A percentile compares a stretch with the other conserved stretches of the same genome.
phyloP scores from a whole-genome alignment of 2,329 filamentous ascomycete species.

The Neocucurbitaria cava region DNA sequence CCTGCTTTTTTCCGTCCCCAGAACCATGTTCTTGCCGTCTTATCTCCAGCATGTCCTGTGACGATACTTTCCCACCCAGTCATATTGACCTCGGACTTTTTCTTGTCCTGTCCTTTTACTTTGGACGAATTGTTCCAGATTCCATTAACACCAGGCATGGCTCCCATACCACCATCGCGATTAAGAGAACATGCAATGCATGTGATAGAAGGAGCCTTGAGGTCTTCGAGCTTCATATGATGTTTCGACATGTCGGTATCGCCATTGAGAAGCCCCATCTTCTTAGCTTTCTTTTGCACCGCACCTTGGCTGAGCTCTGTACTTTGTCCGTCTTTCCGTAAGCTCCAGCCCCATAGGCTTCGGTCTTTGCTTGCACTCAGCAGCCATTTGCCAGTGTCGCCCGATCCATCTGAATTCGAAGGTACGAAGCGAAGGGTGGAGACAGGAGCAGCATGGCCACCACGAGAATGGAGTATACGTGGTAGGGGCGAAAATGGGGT shows the following conservation, averaged over 20 bases:
- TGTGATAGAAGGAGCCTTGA: slow-evolving; percentile 92
- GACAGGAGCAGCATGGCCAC: slow-evolving; percentile 87
- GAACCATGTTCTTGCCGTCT: slow-evolving; percentile 92
- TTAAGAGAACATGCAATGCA: slow-evolving; percentile 92
- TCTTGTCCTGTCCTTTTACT: slow-evolving; percentile 66
- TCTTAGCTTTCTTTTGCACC: slow-evolving; percentile 87
- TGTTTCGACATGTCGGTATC: slow-evolving; percentile 65
- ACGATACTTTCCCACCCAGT: slow-evolving; percentile 98
- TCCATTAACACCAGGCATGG: slow-evolving; percentile 76
- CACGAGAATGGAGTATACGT: slow-evolving; percentile 81
- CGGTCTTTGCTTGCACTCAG: slow-evolving; percentile 88
- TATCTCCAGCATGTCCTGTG: slow-evolving; percentile 87
- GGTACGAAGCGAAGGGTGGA: slow-evolving; percentile 85
- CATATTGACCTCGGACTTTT: slow-evolving; percentile 75
- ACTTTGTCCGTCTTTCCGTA: slow-evolving; percentile 92
- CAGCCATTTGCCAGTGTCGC: slow-evolving; percentile 90
- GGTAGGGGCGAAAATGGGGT: slow-evolving; percentile 87
- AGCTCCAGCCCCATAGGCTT: slow-evolving; percentile 95
- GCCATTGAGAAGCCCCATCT: slow-evolving; percentile 73
- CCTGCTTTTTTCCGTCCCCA: slow-evolving; percentile 95
- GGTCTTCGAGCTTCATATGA: slow-evolving; percentile 69
- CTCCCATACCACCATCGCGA: slow-evolving; percentile 91
- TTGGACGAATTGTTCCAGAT: slow-evolving; percentile 81
- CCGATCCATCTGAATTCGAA: slow-evolving; percentile 85
- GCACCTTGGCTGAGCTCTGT: slow-evolving; percentile 91